Conservation (phyloP, 106 monocot species). For the Dendrobium officinale region DNA sequence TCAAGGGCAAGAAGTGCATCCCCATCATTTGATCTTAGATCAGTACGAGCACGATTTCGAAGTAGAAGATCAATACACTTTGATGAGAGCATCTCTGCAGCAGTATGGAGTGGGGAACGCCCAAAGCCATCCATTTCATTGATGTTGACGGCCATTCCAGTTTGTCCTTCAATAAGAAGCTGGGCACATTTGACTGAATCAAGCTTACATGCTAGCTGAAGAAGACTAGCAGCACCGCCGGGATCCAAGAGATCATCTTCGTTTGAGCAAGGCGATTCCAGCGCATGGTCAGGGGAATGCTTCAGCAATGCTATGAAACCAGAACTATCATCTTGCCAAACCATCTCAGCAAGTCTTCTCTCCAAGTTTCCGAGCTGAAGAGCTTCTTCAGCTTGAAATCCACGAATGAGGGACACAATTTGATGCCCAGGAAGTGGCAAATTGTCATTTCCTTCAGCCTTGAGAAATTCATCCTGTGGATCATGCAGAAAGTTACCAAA, state of each 20-base stretch:
- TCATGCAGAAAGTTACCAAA: background rate
- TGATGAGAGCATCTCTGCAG: conserved; percentile 25
- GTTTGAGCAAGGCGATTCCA: background rate
- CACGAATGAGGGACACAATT: background rate
- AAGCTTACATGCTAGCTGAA: conserved; percentile 33
- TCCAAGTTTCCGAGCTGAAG: background rate
- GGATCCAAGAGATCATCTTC: conserved; percentile 11
- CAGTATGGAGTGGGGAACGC: conserved; percentile 28
- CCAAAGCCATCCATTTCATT: conserved; percentile 23
- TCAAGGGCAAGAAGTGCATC: conserved; percentile 24
- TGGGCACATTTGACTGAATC: conserved; percentile 23
- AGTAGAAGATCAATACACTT: conserved; percentile 29
- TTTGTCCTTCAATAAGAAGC: conserved; percentile 17
- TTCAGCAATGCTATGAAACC: conserved; percentile 6
- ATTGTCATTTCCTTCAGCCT: background rate
- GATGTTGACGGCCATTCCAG: conserved; percentile 7
- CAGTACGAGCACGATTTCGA: conserved; percentile 16
- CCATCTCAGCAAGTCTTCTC: conserved; percentile 5
- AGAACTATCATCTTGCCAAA: conserved; percentile 19
- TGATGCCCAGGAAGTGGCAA: background rate
- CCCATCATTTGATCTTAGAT: conserved; percentile 22
- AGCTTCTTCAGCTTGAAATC: background rate
- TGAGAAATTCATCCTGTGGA: background rate
- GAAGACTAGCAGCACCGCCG: conserved; percentile 11
- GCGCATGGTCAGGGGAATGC: background rate